A percentile compares a stretch with the other conserved stretches of the same genome.
Conservation (phyloP, 108 stramenopile species). For the Cyclotella kingstonii region DNA sequence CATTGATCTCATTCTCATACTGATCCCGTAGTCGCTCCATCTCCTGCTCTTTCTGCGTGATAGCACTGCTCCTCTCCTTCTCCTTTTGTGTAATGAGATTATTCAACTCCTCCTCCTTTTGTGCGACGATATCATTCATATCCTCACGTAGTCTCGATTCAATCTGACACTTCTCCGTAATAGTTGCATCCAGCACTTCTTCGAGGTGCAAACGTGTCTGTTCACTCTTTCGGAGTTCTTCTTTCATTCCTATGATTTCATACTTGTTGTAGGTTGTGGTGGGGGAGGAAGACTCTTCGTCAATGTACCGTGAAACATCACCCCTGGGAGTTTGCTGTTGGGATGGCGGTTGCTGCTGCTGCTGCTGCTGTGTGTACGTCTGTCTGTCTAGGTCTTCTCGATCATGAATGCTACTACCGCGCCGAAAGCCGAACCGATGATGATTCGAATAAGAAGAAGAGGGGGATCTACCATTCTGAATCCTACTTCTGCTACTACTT, state of each 20-base stretch:
- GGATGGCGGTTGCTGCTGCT: neutral
- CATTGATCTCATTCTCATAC: slow-evolving; percentile 15
- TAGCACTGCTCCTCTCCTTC: neutral
- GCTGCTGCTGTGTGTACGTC: neutral
- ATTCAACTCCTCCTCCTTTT: neutral
- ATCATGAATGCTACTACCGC: too few relatives aligned
- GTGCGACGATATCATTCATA: neutral
- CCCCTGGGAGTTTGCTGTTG: neutral
- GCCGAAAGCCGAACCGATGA: neutral
- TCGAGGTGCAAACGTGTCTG: slow-evolving; percentile 1
- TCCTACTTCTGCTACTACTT: too few relatives aligned
- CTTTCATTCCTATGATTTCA: slow-evolving; percentile 30
- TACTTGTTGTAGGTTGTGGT: slow-evolving; percentile 7
- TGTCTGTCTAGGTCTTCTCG: too few relatives aligned
- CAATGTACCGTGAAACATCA: too few relatives aligned
- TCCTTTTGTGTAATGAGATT: neutral
- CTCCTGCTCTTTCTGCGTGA: slow-evolving; percentile 15
- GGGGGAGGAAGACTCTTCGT: neutral
- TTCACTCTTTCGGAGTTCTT: slow-evolving; percentile 27
- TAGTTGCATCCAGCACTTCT: slow-evolving; percentile 4
- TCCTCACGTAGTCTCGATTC: neutral
- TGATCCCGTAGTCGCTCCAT: slow-evolving; percentile 1
- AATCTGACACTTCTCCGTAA: slow-evolving; percentile 3
- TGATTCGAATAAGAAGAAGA: neutral
- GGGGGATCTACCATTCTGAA: neutral